Base-by-base conservation (phyloP, 2,329 filamentous ascomycete genomes). In the Peltaster fructicola region DNA sequence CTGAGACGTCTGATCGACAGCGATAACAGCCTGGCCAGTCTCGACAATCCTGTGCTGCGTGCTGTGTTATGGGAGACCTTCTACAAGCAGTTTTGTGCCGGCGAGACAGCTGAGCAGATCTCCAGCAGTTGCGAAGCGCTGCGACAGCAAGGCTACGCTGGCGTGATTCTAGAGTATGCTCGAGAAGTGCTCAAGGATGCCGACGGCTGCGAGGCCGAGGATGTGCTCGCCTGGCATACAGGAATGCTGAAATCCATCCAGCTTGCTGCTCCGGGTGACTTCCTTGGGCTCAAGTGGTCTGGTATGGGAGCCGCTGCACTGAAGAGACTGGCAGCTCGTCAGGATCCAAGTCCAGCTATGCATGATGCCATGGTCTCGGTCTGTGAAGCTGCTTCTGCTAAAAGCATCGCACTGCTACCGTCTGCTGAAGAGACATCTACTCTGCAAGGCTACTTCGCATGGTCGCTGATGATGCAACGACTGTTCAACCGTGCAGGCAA, bases 41-140 rank as follows among this genome's bases (percentile, higher is more conserved):
- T 81, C 4, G 80, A 90, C 44, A 92, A 91, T 45, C 68, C 68
- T 0, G 22, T 85, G 2, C 60, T 91, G 9, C 65, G 70, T 20
- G 66, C 59, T 31, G 45, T 82, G 20, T 58, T 92, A 24, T 81
- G 82, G 47, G 67, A 72, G 44, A 90, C 80, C 0, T 82, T 92
- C 41, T 92, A 92, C 48, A 70, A 72, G 13, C 84, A 93, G 42
- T 93, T 91, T 51, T 93, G 84, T 50, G 80, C 79, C 0, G 84
- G 84, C 14, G 76, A 82, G 51, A 75, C 67, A 23, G 59, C 64
- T 0, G 40, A 48, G 2, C 78, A 92, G 50, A 74, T 90, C 2
- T 56, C 59, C 20, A 52, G 47, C 15, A 82, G 75, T 0, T 66
- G 81, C 15, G 45, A 60, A 2, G 56, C 61, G 2, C 59, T 91